Percentiles rank a stretch among this genome's conserved stretches.
Conservation (phyloP, 2,329 filamentous ascomycete genomes). For the Pezicula radicicola region DNA sequence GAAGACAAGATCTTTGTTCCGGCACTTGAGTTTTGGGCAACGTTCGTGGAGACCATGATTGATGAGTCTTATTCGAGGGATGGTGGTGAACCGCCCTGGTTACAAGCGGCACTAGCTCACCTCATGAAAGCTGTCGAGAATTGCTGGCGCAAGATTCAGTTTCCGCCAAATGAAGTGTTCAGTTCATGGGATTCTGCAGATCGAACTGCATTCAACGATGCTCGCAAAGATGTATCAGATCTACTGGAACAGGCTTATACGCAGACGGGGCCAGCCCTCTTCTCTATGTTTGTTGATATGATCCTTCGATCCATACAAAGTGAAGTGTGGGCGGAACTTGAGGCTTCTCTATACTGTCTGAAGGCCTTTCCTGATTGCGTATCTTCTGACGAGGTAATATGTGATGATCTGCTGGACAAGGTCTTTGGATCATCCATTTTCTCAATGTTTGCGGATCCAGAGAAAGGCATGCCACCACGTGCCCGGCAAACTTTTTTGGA, state of each 20-base stretch:
- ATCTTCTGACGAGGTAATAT: conserved; percentile 47
- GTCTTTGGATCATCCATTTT: conserved; percentile 62
- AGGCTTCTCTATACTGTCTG: conserved; percentile 61
- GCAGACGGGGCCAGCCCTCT: conserved; percentile 51
- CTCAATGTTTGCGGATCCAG: conserved; percentile 46
- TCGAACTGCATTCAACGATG: conserved; percentile 65
- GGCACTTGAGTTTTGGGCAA: conserved; percentile 78
- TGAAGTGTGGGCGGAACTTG: conserved; percentile 55
- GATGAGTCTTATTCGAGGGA: conserved; percentile 54
- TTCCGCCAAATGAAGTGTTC: conserved; percentile 49
- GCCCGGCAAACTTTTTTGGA: conserved; percentile 67
- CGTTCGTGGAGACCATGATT: conserved; percentile 67
- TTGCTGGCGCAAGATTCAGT: conserved; percentile 67
- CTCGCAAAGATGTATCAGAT: conserved; percentile 76
- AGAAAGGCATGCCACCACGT: conserved; percentile 54
- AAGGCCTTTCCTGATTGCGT: conserved; percentile 66
- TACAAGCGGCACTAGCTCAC: conserved; percentile 52
- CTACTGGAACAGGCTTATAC: conserved; percentile 71
- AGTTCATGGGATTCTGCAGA: conserved; percentile 69
- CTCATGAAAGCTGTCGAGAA: conserved; percentile 63
- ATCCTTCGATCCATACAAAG: conserved; percentile 46
- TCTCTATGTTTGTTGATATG: conserved; percentile 55
- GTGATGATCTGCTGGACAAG: conserved; percentile 55
- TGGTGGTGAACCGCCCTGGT: conserved; percentile 48
- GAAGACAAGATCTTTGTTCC: conserved; percentile 73